Conservation (phyloP, 2,329 filamentous ascomycete species). For the Exutisphaerella laricina region DNA sequence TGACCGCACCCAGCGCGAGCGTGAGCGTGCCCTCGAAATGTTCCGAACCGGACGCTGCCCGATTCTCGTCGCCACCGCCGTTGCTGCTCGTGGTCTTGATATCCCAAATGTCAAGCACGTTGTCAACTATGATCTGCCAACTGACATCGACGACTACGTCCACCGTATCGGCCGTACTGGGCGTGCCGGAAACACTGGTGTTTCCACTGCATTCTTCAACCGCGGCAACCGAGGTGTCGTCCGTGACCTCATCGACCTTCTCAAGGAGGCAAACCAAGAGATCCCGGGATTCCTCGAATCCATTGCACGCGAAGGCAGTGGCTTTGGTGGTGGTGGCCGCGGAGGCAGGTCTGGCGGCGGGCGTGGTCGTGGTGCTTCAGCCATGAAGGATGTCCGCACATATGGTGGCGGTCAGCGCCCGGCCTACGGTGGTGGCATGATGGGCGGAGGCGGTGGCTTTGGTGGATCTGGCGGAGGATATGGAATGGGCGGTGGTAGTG, state of each 20-base stretch:
- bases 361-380: slow-evolving; percentile 61
- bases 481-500: slow-evolving; percentile 30
- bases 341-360: slow-evolving; percentile 62
- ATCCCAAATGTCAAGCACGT: slow-evolving; percentile 97
- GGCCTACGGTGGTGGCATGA: slow-evolving; percentile 60
- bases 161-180: slow-evolving; percentile 99
- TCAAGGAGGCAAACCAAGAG: slow-evolving; percentile 99
- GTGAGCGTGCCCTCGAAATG: slow-evolving; percentile 95
- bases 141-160: slow-evolving; percentile 97
- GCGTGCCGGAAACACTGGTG: slow-evolving; percentile 98
- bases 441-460: slow-evolving; percentile 41
- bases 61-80: slow-evolving; percentile 93
- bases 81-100: slow-evolving; percentile 82
- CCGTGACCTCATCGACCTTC: slow-evolving; percentile 89
- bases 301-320: slow-evolving; percentile 87
- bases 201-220: slow-evolving; percentile 99
- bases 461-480: slow-evolving; percentile 53
- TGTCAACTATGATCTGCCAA: slow-evolving; percentile 98
- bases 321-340: slow-evolving; percentile 66
- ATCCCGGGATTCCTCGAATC: slow-evolving; percentile 91
- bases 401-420: slow-evolving; percentile 41
- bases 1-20: slow-evolving; percentile 96
- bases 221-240: slow-evolving; percentile 98
- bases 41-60: slow-evolving; percentile 95
- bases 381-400: slow-evolving; percentile 81